A percentile compares a stretch with the other conserved stretches of the same genome.
Conservation (phyloP, 257 asterid species). For the Plantago major region DNA sequence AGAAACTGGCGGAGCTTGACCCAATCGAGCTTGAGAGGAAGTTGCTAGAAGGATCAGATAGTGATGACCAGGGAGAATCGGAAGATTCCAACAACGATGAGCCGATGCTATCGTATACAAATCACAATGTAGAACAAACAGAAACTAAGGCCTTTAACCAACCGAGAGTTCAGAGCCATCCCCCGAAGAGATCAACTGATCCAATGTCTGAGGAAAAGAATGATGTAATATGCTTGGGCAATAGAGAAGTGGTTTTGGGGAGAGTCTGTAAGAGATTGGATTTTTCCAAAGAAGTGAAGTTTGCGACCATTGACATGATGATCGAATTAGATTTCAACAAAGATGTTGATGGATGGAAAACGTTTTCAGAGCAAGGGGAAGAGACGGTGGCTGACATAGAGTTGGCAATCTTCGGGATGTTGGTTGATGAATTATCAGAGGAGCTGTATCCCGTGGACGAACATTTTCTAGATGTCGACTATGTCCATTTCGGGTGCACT, state of each 20-base stretch:
- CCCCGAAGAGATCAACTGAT: conserved; percentile 35
- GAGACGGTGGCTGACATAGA: conserved; percentile 48
- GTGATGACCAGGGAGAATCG: conserved; percentile 23
- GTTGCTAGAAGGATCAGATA: conserved; percentile 51
- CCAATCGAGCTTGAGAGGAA: conserved; percentile 77
- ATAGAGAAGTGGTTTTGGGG: conserved; percentile 30
- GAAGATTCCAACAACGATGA: conserved; percentile 17
- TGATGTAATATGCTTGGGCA: conserved; percentile 19
- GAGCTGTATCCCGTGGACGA: conserved; percentile 18
- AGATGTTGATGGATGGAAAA: conserved; percentile 43
- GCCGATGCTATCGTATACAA: conserved; percentile 12
- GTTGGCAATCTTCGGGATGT: conserved; percentile 29
- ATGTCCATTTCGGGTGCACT: not conserved
- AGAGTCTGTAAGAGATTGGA: conserved; percentile 45
- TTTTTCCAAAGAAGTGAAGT: conserved; percentile 43
- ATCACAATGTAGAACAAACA: conserved; percentile 14
- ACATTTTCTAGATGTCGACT: not conserved
- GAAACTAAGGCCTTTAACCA: conserved; percentile 29
- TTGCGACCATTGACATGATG: conserved; percentile 59
- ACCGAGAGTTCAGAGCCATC: conserved; percentile 12
- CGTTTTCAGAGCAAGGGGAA: conserved; percentile 28
- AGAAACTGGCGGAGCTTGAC: conserved; percentile 69
- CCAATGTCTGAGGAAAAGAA: conserved; percentile 44
- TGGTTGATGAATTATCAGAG: conserved; percentile 40
- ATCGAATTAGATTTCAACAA: conserved; percentile 43